Base-by-base conservation (phyloP, 2,329 filamentous ascomycete genomes). In the Calcarisporium arbuscula region DNA sequence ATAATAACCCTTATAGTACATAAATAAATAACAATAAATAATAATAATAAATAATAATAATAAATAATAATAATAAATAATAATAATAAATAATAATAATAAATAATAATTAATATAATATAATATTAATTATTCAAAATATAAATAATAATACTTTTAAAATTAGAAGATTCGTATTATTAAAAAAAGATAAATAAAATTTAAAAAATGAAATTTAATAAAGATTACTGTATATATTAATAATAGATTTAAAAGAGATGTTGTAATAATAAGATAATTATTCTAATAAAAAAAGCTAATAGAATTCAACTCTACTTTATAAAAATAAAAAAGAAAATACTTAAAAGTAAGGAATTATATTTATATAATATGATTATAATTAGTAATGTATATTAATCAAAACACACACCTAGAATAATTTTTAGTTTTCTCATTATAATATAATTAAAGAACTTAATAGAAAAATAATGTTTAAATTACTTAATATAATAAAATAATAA, bases 81-180 rank as follows among this genome's bases (percentile, higher is more conserved):
- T 31, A 19, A 22, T 28, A 21, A 31, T 21, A 20, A 37, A 23
- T 19, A 25, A 23, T 19, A 28, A 21, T 16, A 28, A 37, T 11
- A 34, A 23, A n/a, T 25, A 25, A 25, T 25, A 25, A 25, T 25
- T 25, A 25, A 25, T 25, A 25, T 25, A 25, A 8, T 25, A 25
- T 25, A 9, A 30, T 28, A 19, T 35, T 31, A 19, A 22, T 28
- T 20, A 31, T 21, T 22, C 32, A 23, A 25, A 25, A 23, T 19
- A 28, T 28, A 12, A 28, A 37, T 11, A 34, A 23, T 23, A 32
- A 19, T 33, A 28, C 16, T 19, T 19, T n/a, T n/a, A n/a, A 22
- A 19, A 26, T 25, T 25, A 25, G n/a, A 9, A 9, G n/a, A 25
- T 9, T 25, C n/a, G n/a, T 25, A 25, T 25, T 25, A 25, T 25